These are phyloP conservation scores for Luffa acutangula DNA, from an alignment of 306 rosid species.

Conservation along the genomic window DNA sequence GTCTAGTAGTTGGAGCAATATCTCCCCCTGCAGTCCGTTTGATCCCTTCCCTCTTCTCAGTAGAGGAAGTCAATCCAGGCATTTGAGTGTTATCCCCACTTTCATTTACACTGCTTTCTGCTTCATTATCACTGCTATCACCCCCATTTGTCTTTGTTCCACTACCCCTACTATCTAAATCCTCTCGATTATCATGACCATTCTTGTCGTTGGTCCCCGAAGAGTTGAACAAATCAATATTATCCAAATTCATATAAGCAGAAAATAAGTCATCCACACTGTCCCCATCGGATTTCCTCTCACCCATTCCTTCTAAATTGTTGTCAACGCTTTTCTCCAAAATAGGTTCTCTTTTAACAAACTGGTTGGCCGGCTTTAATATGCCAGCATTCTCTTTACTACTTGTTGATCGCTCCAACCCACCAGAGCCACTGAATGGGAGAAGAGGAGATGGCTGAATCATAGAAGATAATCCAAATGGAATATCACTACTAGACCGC, in stretches of 20 bases:
- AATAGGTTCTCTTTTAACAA: constrained; percentile 46
- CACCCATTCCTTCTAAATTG: constrained; percentile 58
- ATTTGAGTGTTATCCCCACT: constrained; percentile 36
- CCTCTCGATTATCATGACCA: constrained; percentile 59
- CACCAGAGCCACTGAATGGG: constrained; percentile 36
- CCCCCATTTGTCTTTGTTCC: constrained; percentile 77
- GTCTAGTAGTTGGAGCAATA: constrained; percentile 57
- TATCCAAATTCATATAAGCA: constrained; percentile 84
- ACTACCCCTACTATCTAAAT: constrained; percentile 92
- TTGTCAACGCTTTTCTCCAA: constrained; percentile 43
- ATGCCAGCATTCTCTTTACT: constrained; percentile 25
- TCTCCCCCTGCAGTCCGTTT: constrained; percentile 73
- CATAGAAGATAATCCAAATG: constrained; percentile 65
- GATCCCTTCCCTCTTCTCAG: constrained; percentile 63
- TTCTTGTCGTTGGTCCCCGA: constrained; percentile 70
- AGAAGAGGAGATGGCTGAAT: constrained; percentile 61
- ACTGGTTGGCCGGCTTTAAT: constrained; percentile 35
- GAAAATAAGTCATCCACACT: constrained; percentile 74
- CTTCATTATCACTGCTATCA: constrained; percentile 88
- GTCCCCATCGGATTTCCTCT: constrained; percentile 91
- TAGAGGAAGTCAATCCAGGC: constrained; percentile 25
- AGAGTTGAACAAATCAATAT: constrained; percentile 58
- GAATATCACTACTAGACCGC: constrained; percentile 87
- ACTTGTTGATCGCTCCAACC: constrained; percentile 27
- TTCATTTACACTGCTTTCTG: constrained; percentile 75